These are phyloP conservation scores for Colletotrichum sp. DNA, from an alignment of 2,329 filamentous ascomycete genomes.

Conservation along the genomic window DNA sequence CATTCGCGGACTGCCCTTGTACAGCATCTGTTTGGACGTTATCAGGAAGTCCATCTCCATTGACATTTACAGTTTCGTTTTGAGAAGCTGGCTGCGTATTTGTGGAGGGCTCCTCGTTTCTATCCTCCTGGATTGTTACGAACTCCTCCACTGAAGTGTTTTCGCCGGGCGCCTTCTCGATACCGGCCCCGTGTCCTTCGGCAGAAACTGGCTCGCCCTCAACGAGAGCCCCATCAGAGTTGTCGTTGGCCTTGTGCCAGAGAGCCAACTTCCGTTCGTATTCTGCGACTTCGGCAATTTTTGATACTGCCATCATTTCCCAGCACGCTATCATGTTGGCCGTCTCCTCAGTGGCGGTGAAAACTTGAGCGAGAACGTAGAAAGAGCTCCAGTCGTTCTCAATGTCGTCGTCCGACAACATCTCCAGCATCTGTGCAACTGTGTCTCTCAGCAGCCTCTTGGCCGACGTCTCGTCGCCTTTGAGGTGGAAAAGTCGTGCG, in stretches of 20 bases:
- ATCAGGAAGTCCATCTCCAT: no score
- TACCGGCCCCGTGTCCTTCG: no score
- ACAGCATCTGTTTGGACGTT: no score
- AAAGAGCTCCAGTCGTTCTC: neutral
- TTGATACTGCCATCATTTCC: neutral
- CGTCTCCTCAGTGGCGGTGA: neutral
- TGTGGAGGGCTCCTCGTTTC: no score
- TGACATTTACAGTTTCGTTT: no score
- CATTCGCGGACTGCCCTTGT: neutral
- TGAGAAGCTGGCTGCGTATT: no score
- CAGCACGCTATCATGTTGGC: neutral
- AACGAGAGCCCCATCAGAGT: neutral
- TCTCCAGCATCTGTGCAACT: neutral
- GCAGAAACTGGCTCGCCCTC: no score
- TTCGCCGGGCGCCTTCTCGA: no score
- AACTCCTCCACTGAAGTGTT: no score
- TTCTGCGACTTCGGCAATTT: neutral
- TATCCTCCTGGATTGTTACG: no score
- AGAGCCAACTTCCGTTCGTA: neutral
- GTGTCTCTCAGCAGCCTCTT: neutral
- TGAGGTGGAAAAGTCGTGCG: neutral
- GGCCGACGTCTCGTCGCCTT: neutral
- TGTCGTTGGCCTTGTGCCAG: neutral
- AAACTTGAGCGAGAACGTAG: neutral
- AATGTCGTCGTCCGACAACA: neutral